Conservation (phyloP, 352 stramenopile genomes). For the Pythium sukuiense region DNA sequence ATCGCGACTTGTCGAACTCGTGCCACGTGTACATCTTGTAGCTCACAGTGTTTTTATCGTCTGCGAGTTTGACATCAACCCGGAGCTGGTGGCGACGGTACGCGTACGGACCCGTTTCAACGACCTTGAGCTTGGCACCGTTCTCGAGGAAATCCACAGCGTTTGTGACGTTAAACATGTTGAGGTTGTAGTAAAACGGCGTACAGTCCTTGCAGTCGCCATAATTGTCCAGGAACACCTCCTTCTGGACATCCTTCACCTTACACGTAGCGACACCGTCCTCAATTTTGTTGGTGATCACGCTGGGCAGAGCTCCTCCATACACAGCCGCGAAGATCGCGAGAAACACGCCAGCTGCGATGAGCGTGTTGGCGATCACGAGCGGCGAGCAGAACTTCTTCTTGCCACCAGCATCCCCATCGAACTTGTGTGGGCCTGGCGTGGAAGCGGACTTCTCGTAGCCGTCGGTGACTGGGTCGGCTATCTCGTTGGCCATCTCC, state of each 20-base stretch:
- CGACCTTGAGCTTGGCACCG: slow-evolving; percentile 54
- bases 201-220: slow-evolving; percentile 76
- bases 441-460: slow-evolving; percentile 27
- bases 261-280: slow-evolving; percentile 50
- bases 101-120: slow-evolving; percentile 67
- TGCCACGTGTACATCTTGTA: slow-evolving; percentile 84
- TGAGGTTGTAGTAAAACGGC: slow-evolving; percentile 65
- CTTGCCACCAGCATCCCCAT: neutral
- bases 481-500: too few species aligned
- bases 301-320: slow-evolving; percentile 46
- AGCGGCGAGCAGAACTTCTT: slow-evolving; percentile 15
- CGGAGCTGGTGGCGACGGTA: slow-evolving; percentile 65
- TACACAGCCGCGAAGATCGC: slow-evolving; percentile 52
- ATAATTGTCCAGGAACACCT: slow-evolving; percentile 53
- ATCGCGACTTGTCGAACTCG: slow-evolving; percentile 43
- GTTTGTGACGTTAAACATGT: slow-evolving; percentile 80
- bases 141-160: slow-evolving; percentile 51
- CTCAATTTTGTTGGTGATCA: slow-evolving; percentile 41
- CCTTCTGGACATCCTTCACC: slow-evolving; percentile 38
- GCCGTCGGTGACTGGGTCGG: slow-evolving; percentile 20
- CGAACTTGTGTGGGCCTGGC: neutral
- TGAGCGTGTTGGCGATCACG: slow-evolving; percentile 33
- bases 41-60: slow-evolving; percentile 51
- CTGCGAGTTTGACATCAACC: slow-evolving; percentile 53
- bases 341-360: slow-evolving; percentile 37